These are phyloP conservation scores for Phytophthora kernoviae DNA, from an alignment of 352 stramenopile genomes.

Conservation along the genomic window DNA sequence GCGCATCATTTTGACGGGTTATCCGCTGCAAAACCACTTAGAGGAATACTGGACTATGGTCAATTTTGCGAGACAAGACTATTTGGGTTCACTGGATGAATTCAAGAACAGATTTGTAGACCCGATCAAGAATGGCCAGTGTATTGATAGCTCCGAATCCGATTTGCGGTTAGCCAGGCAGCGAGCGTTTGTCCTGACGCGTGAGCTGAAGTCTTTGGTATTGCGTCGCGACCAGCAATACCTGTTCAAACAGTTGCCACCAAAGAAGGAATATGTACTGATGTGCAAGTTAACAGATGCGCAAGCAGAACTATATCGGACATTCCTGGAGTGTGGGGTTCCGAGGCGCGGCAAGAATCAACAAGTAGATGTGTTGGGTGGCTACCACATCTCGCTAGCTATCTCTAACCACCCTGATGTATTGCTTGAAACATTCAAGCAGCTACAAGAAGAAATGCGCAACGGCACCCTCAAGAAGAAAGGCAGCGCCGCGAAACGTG, in stretches of 20 bases:
- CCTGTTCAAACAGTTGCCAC: constrained; percentile 81
- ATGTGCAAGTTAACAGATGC: constrained; percentile 81
- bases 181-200: constrained; percentile 81
- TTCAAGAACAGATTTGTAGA: constrained; percentile 92
- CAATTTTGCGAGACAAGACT: constrained; percentile 87
- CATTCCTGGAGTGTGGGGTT: constrained; percentile 68
- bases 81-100: constrained; percentile 77
- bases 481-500: constrained; percentile 15
- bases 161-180: constrained; percentile 76
- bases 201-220: constrained; percentile 80
- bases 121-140: constrained; percentile 89
- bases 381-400: constrained; percentile 86
- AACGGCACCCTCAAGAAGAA: constrained; percentile 42
- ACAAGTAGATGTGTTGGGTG: constrained; percentile 77
- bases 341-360: constrained; percentile 56
- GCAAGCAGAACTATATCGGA: constrained; percentile 76
- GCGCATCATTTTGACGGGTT: constrained; percentile 95
- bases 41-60: constrained; percentile 94
- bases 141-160: constrained; percentile 73
- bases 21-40: constrained; percentile 96
- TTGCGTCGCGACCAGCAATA: constrained; percentile 88
- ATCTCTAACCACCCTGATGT: constrained; percentile 92
- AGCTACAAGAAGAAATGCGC: constrained; percentile 59
- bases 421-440: constrained; percentile 65
- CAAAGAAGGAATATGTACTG: constrained; percentile 90